A percentile compares a stretch with the other conserved stretches of the same genome.
phyloP scores from a whole-genome alignment of 1,139 yeast genomes.

The Geotrichum fermentans region DNA sequence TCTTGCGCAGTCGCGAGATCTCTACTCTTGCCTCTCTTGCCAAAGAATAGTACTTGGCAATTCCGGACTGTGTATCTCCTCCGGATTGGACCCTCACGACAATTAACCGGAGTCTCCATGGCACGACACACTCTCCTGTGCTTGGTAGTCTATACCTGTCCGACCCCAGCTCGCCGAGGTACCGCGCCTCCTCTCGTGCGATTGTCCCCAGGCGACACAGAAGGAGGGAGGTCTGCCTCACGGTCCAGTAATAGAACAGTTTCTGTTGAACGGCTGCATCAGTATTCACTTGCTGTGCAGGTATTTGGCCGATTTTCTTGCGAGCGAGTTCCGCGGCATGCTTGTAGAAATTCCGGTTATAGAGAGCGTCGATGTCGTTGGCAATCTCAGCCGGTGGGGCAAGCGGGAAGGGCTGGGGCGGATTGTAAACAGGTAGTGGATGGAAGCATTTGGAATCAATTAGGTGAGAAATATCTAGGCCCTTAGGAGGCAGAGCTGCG shows the following conservation, averaged over 20 bases:
- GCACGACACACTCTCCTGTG: conserved; percentile 29
- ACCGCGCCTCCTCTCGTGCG: conserved; percentile 29
- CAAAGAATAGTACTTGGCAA: conserved; percentile 29
- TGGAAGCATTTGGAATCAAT: conserved; percentile 27
- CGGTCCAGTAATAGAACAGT: conserved; percentile 28
- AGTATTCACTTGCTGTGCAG: conserved; percentile 9
- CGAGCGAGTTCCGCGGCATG: conserved; percentile 29
- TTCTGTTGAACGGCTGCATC: neutral
- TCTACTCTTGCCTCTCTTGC: conserved; percentile 31
- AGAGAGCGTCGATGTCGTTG: conserved; percentile 21
- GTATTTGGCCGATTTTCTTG: conserved; percentile 19
- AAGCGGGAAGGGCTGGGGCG: conserved; percentile 27
- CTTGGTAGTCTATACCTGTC: conserved; percentile 26
- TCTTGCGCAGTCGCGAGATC: neutral
- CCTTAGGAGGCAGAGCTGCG: neutral
- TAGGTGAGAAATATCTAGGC: conserved; percentile 22
- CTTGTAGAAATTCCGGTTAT: conserved; percentile 24
- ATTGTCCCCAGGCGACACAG: conserved; percentile 24
- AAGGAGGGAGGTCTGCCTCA: conserved; percentile 26
- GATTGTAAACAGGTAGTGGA: conserved; percentile 24
- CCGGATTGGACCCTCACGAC: conserved; percentile 29
- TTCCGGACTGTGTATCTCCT: conserved; percentile 30
- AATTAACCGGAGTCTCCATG: conserved; percentile 33
- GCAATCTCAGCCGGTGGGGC: conserved; percentile 22
- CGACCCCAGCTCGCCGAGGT: conserved; percentile 28